Conservation (phyloP, 164 flowering plant genomes). For the Taxillus chinensis region DNA sequence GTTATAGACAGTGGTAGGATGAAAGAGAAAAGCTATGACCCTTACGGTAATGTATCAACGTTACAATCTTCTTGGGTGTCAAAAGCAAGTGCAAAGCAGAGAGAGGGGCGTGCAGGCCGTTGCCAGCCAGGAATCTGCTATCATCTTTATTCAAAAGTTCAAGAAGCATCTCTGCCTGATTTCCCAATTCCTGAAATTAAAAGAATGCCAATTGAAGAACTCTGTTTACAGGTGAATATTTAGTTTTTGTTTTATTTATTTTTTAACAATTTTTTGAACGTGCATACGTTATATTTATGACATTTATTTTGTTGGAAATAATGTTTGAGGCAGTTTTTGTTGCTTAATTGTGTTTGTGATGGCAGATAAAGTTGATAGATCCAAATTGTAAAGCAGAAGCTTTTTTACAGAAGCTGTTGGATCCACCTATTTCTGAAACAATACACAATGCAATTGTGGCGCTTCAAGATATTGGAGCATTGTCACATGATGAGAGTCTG, state of each 20-base stretch:
- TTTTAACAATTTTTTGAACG: background rate
- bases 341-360: background rate
- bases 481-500: constrained; percentile 56
- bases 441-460: constrained; percentile 62
- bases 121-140: constrained; percentile 92
- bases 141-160: constrained; percentile 77
- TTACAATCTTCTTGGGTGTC: constrained; percentile 94
- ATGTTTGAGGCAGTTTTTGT: background rate
- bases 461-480: constrained; percentile 91
- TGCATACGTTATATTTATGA: too few species aligned
- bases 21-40: constrained; percentile 97
- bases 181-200: constrained; percentile 89
- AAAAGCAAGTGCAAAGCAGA: constrained; percentile 90
- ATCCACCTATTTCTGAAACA: constrained; percentile 76
- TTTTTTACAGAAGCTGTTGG: constrained; percentile 66
- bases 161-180: constrained; percentile 67
- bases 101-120: constrained; percentile 97
- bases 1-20: constrained; percentile 92
- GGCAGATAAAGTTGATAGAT: constrained; percentile 80
- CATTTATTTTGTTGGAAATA: background rate
- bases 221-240: constrained; percentile 78
- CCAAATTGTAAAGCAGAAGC: constrained; percentile 58
- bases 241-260: background rate
- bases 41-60: constrained; percentile 84
- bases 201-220: constrained; percentile 89